Base-by-base conservation (phyloP, 257 asterid species). In the Nicotiana knightiana region DNA sequence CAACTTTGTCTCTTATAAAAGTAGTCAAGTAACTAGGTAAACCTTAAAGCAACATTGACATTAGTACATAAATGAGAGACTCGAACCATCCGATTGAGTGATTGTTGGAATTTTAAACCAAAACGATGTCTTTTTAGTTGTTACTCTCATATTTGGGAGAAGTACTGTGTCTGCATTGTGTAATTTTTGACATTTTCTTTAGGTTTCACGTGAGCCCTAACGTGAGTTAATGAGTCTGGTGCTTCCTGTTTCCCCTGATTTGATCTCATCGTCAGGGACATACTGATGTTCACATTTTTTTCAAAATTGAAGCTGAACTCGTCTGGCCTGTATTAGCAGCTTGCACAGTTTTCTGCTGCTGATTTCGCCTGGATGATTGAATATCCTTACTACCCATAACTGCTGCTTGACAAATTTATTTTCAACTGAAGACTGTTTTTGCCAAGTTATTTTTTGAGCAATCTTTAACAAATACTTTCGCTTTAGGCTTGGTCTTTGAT, bases 401-500 rank as follows among this genome's bases (percentile, higher is more conserved):
- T 24, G 9, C 61, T 64, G 61, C 76, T 58, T 16, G 80, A 46
- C 64, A 16, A 39, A 73, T 73, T 9, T 16, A 8, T 51, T 51
- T 64, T 75, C 63, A 51, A 75, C 64, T 51, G 64, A 51, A 26
- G n/a, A 32, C 35, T 80, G 66, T 80, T 76, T 21, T 17, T 62
- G 12, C 77, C 28, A 64, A 39, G 26, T 63, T 76, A 16, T n/a
- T 78, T 61, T 82, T 57, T 83, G 18, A 79, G 17, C 64, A 62
- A 76, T 65, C 61, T 62, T 62, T 66, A 61, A 61, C 79, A 64
- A 75, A 75, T 57, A 51, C 54, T 83, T 39, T 73, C n/a, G 84
- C 57, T 83, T 79, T 90, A 93, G 97, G 89, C 83, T 13, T 78
- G 66, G 87, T 84, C 92, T 62, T 73, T 76, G 86, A 85, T 91